Conservation (phyloP, 306 rosid genomes). For the Casuarina cunninghamiana region DNA sequence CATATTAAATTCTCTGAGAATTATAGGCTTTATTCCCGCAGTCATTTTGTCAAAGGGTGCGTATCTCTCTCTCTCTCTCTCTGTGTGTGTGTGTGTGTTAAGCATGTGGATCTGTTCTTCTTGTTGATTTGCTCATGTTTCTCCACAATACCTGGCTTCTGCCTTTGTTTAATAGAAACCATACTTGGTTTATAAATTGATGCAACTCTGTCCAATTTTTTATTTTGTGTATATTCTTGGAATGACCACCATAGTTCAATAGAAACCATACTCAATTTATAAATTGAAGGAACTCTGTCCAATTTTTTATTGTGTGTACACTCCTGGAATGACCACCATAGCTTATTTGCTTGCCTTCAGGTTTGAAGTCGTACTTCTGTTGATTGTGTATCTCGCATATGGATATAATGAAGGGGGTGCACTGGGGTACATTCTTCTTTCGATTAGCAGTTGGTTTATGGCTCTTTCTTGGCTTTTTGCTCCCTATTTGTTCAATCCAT, state of each 20-base stretch:
- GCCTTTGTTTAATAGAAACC: neutral
- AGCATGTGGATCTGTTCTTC: neutral
- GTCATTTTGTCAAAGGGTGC: constrained; percentile 96
- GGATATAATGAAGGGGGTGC: constrained; percentile 70
- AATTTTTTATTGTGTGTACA: neutral
- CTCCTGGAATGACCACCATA: constrained; percentile 12
- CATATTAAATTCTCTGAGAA: constrained; percentile 92
- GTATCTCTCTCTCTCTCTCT: constrained; percentile 30
- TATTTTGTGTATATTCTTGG: neutral
- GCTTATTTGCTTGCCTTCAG: constrained; percentile 45
- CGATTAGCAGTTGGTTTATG: constrained; percentile 96
- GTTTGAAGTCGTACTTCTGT: constrained; percentile 83
- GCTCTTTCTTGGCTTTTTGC: constrained; percentile 98
- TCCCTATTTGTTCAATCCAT: constrained; percentile 91
- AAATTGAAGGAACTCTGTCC: neutral
- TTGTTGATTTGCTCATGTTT: neutral
- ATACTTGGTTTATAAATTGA: neutral
- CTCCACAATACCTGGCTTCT: neutral
- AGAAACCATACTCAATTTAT: neutral
- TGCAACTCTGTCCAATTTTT: neutral
- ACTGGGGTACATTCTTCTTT: constrained; percentile 73
- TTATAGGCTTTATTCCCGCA: constrained; percentile 93
- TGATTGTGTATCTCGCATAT: constrained; percentile 79
- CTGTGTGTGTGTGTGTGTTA: neutral
- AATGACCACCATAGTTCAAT: constrained; percentile 12